These are phyloP conservation scores for Alternaria dauci DNA, from an alignment of 2,329 filamentous ascomycete species.

Conservation along the genomic window DNA sequence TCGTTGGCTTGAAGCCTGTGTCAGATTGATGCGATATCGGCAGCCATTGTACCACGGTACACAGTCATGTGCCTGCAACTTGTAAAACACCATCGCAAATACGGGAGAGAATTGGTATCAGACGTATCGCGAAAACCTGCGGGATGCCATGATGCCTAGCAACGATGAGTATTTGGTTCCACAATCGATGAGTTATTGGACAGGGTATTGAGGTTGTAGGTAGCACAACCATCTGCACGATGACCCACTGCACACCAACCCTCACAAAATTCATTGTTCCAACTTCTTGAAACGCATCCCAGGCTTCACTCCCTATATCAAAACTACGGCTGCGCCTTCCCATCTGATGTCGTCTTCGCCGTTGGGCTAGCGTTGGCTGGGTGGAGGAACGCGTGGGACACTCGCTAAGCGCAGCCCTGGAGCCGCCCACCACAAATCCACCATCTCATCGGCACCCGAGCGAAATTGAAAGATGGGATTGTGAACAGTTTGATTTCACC, in stretches of 20 bases:
- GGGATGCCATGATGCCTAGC: not conserved
- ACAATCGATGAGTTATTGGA: not conserved
- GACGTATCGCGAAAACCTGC: not conserved
- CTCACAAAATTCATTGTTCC: not conserved
- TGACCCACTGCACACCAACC: not conserved
- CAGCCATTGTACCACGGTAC: slow-evolving; percentile 18
- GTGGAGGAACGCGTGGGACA: slow-evolving; percentile 35
- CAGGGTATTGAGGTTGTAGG: not conserved
- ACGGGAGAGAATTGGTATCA: not conserved
- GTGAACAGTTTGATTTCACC: slow-evolving; percentile 1
- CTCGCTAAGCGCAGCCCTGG: slow-evolving; percentile 22
- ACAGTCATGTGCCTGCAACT: not conserved
- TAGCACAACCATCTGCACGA: not conserved
- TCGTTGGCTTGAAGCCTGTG: slow-evolving; percentile 11
- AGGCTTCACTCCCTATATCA: not conserved
- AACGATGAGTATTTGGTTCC: not conserved
- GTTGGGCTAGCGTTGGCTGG: slow-evolving; percentile 23
- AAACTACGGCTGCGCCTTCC: not conserved
- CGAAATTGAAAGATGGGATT: slow-evolving; percentile 6
- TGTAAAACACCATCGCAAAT: not conserved
- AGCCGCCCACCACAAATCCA: slow-evolving; percentile 20
- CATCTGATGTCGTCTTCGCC: slow-evolving; percentile 12
- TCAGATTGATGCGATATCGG: slow-evolving; percentile 28
- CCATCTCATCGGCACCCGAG: not conserved
- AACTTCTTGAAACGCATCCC: not conserved